phyloP scores from a whole-genome alignment of 805 yeast genomes.

The Yamadazyma paraphyllophila region DNA sequence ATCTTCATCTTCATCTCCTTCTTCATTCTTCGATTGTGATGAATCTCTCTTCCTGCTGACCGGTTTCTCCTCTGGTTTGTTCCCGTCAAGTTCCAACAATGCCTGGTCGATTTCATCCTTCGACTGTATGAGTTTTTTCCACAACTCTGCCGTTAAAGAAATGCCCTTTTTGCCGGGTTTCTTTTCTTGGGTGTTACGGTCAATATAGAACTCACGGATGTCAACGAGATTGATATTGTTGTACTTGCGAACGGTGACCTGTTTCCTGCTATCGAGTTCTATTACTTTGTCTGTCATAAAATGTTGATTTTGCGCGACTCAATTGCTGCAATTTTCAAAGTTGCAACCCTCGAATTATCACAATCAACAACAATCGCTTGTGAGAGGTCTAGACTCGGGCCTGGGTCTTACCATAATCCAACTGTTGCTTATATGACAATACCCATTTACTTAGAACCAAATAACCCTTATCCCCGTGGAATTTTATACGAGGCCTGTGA shows the following conservation, averaged over 20 bases:
- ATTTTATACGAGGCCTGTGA: too few relatives aligned
- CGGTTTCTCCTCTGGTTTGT: not conserved
- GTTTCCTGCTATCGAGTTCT: constrained; percentile 45
- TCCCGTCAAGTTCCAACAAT: constrained; percentile 32
- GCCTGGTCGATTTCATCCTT: constrained; percentile 52
- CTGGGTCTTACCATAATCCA: too few relatives aligned
- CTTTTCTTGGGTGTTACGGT: constrained; percentile 54
- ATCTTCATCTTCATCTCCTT: constrained; percentile 18
- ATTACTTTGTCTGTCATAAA: constrained; percentile 8
- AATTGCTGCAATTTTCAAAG: not conserved
- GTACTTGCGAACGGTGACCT: constrained; percentile 71
- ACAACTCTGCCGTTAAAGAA: constrained; percentile 55
- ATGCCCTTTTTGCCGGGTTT: constrained; percentile 83
- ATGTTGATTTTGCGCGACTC: too few relatives aligned
- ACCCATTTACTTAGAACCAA: too few relatives aligned
- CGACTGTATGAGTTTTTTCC: constrained; percentile 48
- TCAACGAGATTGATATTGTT: constrained; percentile 69
- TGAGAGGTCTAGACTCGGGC: too few relatives aligned
- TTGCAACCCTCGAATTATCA: not conserved
- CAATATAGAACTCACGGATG: constrained; percentile 74
- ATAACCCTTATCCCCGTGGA: too few relatives aligned
- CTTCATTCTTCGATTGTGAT: not conserved
- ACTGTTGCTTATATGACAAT: too few relatives aligned
- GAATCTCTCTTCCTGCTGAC: not conserved
- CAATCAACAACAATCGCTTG: too few relatives aligned